Base-by-base conservation (phyloP, 306 rosid species). In the Betula pendula region DNA sequence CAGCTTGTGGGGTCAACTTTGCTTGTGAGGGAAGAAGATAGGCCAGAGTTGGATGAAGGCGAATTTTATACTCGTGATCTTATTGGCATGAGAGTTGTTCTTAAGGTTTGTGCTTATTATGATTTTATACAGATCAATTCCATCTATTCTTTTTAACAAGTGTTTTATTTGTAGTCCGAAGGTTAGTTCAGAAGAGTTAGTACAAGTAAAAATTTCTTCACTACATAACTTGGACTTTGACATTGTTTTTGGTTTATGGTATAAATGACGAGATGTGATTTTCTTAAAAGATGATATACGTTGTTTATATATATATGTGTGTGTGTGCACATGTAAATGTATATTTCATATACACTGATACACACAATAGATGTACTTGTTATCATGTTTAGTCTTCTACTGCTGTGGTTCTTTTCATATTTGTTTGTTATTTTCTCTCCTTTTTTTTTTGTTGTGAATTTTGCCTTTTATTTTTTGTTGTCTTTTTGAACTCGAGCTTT, bases 61-160 rank as follows among this genome's bases (percentile, higher is more conserved):
- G 97, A 95, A 86, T 87, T 88, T 81, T 95, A 95, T 80, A 72
- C 96, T 8, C 95, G 82, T 51, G 99, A 95, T 86, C 93, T 92
- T 76, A 83, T 92, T 31, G 99, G 99, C 80, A 89, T 95, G 96
- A 88, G 77, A 83, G 99, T 95, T 66, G 52, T 89, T 70, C 83
- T 90, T 70, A 95, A 92, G 98, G 98, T 92, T 74, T 51, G 88
- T 71, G 69, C 55, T 71, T 55, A 76, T 70, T 49, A 16, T 51
- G 27, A 70, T 50, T 31, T 13, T 11, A 9, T 55, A 15, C 4
- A 9, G 27, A 10, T 52, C n/a, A 11, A 19, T 67, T 38, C 22
- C n/a, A 9, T 68, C 25, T 24, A 12, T 67, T 3, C 59, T 70
- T 48, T 49, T 59, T 3, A 59, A 6, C 31, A 59, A 15, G n/a